A percentile compares a stretch with the other conserved stretches of the same genome.
Evolutionary conservation across 495 filamentous ascomycete genomes (phyloP).

Genomic region (Neurospora sp.): DNA sequence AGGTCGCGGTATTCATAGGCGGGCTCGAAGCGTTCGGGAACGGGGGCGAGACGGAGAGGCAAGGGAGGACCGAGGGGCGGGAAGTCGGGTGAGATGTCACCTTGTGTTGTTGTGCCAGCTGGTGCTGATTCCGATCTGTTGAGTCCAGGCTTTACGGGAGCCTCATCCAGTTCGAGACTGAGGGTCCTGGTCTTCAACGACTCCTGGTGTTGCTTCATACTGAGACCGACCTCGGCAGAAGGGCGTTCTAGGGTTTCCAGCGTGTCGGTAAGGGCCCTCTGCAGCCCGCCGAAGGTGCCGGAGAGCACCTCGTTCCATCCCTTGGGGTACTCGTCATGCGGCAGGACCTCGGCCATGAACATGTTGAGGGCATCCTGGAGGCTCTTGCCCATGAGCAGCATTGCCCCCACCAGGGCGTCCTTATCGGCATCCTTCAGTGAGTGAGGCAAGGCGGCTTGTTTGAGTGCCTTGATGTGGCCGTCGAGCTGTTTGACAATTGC

Average conservation of each 20-base stretch:
- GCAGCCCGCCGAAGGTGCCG: conserved; percentile 19
- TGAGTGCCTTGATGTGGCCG: conserved; percentile 10
- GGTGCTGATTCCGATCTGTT: background rate
- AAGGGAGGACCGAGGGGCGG: background rate
- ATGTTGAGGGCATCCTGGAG: conserved; percentile 19
- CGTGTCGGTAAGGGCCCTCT: conserved; percentile 8
- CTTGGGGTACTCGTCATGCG: conserved; percentile 17
- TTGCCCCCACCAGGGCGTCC: conserved; percentile 19
- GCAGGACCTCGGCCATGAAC: conserved; percentile 15
- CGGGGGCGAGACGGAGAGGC: background rate
- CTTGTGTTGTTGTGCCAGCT: background rate
- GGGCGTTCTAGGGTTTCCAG: background rate
- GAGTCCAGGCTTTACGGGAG: background rate
- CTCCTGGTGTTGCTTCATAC: background rate
- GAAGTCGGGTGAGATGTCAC: background rate
- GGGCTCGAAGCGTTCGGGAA: background rate
- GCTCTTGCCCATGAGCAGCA: conserved; percentile 17
- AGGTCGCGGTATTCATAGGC: background rate
- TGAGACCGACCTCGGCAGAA: background rate
- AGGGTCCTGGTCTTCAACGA: background rate
- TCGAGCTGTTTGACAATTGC: conserved; percentile 16
- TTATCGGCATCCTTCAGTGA: conserved; percentile 15
- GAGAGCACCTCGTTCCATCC: conserved; percentile 19
- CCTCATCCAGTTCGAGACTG: background rate
- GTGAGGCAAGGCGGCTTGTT: conserved; percentile 8